Base-by-base conservation (phyloP, 1,284 basidiomycete species). In the Papiliotrema laurentii region DNA sequence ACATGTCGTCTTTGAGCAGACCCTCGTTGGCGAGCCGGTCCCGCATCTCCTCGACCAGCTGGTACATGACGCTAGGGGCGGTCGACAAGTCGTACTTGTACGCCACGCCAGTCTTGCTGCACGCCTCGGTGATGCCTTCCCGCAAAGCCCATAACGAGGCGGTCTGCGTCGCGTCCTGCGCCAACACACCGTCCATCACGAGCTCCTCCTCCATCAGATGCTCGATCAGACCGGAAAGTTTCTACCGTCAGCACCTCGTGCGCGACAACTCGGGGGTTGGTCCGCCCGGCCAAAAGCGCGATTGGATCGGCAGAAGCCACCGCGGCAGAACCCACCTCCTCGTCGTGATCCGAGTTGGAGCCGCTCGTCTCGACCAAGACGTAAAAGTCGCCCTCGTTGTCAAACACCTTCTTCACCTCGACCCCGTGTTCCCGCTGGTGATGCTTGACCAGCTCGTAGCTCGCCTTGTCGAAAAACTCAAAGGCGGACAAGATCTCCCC, bases 1-100 rank as follows among this genome's bases (percentile, higher is more conserved):
- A 34, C 2, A 81, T 66, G 42, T 74, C 74, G n/a, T 70, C 73
- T 45, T 72, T 80, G 47, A 89, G 74, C 21, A 97, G 74, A 1
- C 88, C 91, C 56, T 84, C 82, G 31, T 83, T 81, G 30, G 79
- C 73, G 40, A 97, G 76, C 46, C 84, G 84, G 49, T 84, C 81
- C 50, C 88, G 78, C 44, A 93, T 86, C 36, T 80, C 77, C 62
- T 94, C 86, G 21, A 97, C 90, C 10, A 97, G 83, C 25, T 83
- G 81, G 76, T 97, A 87, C 81, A 98, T 98, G 61, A 84, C 81
- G 19, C 82, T 79, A 4, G 96, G 79, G 2, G 94, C 94, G 28
- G 98, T 83, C 18, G 89, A 93, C 35, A 99, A 81, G 66, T 98
- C 96, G 73, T 98, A 98, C 77, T 99, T 99, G 79, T 96, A 98